These are phyloP conservation scores for Podospora comata DNA, from an alignment of 495 filamentous ascomycete species.

Conservation along the genomic window DNA sequence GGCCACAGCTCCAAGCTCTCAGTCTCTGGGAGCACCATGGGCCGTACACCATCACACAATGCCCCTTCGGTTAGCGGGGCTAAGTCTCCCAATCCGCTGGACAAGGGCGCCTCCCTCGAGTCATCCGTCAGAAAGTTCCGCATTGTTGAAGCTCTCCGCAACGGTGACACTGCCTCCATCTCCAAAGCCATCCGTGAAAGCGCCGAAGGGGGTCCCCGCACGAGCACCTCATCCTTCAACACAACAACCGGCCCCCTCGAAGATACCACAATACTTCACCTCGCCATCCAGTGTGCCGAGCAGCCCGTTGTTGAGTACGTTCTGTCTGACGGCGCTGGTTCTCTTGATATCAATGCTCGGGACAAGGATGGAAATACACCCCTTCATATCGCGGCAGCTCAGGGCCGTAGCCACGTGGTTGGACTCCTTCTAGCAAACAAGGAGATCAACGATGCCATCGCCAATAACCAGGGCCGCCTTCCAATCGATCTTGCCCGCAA, in stretches of 20 bases:
- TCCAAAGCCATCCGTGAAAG: slow-evolving; percentile 79
- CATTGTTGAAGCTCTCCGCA: slow-evolving; percentile 86
- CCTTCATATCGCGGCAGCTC: slow-evolving; percentile 79
- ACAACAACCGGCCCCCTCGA: slow-evolving; percentile 52
- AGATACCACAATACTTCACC: slow-evolving; percentile 83
- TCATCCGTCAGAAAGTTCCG: slow-evolving; percentile 92
- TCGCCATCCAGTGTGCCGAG: slow-evolving; percentile 97
- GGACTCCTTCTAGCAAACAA: slow-evolving; percentile 73
- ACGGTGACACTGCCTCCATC: slow-evolving; percentile 86
- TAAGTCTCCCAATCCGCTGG: slow-evolving; percentile 30
- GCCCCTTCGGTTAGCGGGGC: slow-evolving; percentile 29
- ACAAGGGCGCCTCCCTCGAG: slow-evolving; percentile 66
- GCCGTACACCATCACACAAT: slow-evolving; percentile 37
- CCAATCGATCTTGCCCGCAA: slow-evolving; percentile 85
- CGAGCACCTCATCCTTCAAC: slow-evolving; percentile 54
- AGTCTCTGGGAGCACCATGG: slow-evolving; percentile 32
- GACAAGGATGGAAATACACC: slow-evolving; percentile 94
- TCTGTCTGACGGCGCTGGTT: slow-evolving; percentile 62
- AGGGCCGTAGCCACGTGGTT: slow-evolving; percentile 76
- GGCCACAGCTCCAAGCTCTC: slow-evolving; percentile 46
- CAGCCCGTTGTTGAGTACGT: slow-evolving; percentile 94
- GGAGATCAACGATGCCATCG: slow-evolving; percentile 81
- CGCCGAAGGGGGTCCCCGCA: slow-evolving; percentile 45
- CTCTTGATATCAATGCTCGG: slow-evolving; percentile 79
- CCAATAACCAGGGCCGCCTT: slow-evolving; percentile 85